Evolutionary conservation across 352 stramenopile genomes (phyloP), one percentile per base, ranked within the genome.

Genomic region (Phytopythium helicoides): DNA sequence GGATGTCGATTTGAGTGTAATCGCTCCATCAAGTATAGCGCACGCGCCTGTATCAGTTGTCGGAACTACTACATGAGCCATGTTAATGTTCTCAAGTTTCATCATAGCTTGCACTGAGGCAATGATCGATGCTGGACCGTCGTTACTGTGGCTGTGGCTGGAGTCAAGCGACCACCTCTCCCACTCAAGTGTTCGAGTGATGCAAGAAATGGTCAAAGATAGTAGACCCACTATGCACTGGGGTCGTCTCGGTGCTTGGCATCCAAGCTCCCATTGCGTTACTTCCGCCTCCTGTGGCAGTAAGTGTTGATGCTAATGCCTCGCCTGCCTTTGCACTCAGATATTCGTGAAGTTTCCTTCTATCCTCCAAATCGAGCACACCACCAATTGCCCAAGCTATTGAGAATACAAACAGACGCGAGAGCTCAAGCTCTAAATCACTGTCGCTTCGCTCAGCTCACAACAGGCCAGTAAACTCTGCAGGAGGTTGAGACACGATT

Each of bases 191-290:
- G 87, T 96, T n/a, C 47, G 88, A 88, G 7, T 75, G 59, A 58
- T 97, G 91, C 15, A 97, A 71, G 25, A 86, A 91, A 56, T 92
- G 95, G 39, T 98, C 93, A 48, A 97, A 98, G 33, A 98, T 82
- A 18, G 88, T 97, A 46, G 40, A 47, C 19, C 21, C 12, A n/a
- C 21, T 14, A n/a, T 51, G 31, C 33, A 25, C 12, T 6, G 58
- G 39, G 26, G 11, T 49, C 7, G 37, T 21, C 22, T 50, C 54
- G 4, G 54, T 12, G 3, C 7, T 54, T 18, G 38, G 19, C 3
- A 45, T 3, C 3, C 28, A 37, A 1, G 19, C 11, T 16, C 21
- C 31, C 28, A 21, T 44, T 6, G 47, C 11, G 23, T 15, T 23
- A 16, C n/a, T 36, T n/a, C 48, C 37, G 16, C 21, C 26, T 9